Conservation (phyloP, 129 eudicot genomes). For the Kitagawia praeruptora region DNA sequence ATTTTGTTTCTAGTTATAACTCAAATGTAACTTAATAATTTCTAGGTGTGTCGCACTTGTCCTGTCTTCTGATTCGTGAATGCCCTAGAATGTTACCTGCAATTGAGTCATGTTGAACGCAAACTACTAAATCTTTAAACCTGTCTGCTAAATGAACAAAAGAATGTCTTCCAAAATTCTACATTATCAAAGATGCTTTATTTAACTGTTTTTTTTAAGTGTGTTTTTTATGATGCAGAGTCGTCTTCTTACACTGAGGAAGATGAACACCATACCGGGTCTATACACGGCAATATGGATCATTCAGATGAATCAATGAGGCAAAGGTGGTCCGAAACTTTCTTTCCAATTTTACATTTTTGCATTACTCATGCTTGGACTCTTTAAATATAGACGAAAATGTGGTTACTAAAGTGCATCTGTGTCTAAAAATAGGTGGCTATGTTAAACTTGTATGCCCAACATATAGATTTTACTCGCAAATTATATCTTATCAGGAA, state of each 20-base stretch:
- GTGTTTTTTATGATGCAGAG: not conserved
- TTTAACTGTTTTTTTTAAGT: too few relatives aligned
- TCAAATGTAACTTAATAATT: not conserved
- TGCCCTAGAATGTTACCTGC: not conserved
- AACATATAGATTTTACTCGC: not conserved
- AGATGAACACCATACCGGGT: not conserved
- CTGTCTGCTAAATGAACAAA: not conserved
- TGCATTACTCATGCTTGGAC: not conserved
- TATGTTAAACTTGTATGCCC: not conserved
- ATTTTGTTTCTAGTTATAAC: too few relatives aligned
- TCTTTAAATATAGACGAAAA: not conserved
- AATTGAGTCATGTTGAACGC: not conserved
- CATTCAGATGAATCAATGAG: not conserved
- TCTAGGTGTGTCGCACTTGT: not conserved
- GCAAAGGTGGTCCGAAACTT: not conserved
- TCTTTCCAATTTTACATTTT: not conserved
- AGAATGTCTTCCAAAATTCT: not conserved
- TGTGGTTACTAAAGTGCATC: not conserved
- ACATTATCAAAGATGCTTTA: too few relatives aligned
- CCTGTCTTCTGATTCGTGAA: not conserved
- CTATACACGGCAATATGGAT: not conserved
- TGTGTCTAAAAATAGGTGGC: not conserved
- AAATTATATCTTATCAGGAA: not conserved
- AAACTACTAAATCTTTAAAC: not conserved
- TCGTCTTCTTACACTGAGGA: not conserved